These are phyloP conservation scores for Boletus rubropictus DNA, from an alignment of 768 basidiomycete genomes.

Conservation along the genomic window DNA sequence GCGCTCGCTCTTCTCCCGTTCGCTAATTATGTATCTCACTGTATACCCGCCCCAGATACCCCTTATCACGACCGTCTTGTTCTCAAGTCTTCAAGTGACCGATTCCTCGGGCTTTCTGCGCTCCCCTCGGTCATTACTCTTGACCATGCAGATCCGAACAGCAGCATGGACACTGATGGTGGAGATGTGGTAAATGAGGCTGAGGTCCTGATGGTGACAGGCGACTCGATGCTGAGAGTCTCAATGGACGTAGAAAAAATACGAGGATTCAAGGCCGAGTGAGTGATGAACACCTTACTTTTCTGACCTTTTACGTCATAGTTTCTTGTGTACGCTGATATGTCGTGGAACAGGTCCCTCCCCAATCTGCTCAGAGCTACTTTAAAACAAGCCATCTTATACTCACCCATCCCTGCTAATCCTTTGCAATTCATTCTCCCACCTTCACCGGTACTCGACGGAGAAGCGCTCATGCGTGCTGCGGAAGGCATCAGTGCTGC, in stretches of 20 bases:
- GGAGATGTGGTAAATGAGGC: slow-evolving; percentile 11
- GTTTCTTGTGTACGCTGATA: background rate
- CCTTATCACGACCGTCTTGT: slow-evolving; percentile 69
- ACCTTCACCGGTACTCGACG: slow-evolving; percentile 59
- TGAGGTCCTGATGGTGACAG: slow-evolving; percentile 43
- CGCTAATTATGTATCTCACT: background rate
- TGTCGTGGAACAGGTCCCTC: slow-evolving; percentile 47
- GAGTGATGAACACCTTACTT: slow-evolving; percentile 19
- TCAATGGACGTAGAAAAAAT: slow-evolving; percentile 58
- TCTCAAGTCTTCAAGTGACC: slow-evolving; percentile 61
- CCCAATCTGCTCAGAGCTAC: slow-evolving; percentile 69
- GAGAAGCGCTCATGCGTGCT: slow-evolving; percentile 71
- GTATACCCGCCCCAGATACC: slow-evolving; percentile 41
- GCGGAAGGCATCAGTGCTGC: slow-evolving; percentile 70
- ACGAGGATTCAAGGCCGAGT: slow-evolving; percentile 58
- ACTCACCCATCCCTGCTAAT: slow-evolving; percentile 69
- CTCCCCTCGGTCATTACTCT: slow-evolving; percentile 19
- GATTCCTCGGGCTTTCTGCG: slow-evolving; percentile 68
- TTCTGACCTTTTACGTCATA: background rate
- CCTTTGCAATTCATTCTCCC: slow-evolving; percentile 78
- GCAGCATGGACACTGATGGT: slow-evolving; percentile 6
- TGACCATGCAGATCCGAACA: slow-evolving; percentile 15
- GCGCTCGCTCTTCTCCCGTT: background rate
- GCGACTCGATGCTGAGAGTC: slow-evolving; percentile 65
- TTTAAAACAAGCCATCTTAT: slow-evolving; percentile 79